Percentiles rank a stretch among this genome's conserved stretches.
Evolutionary conservation across 345 rosid species (phyloP).

Genomic region (Pistacia integerrima): DNA sequence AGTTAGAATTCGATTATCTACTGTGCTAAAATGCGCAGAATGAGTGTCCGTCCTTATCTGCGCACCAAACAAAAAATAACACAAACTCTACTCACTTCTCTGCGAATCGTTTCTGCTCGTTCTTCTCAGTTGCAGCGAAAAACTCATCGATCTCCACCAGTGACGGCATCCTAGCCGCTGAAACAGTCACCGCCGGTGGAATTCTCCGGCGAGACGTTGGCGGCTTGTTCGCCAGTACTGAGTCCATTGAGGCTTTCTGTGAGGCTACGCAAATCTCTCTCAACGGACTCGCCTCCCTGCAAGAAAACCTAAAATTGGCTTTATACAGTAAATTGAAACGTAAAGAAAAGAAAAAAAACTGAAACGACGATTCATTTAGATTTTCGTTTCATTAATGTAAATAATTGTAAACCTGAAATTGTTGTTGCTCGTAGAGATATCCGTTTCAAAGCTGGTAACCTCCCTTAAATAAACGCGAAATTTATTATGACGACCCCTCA

Average conservation of each 20-base stretch:
- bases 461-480: constrained; percentile 21
- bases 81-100: constrained; percentile 43
- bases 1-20: constrained; percentile 21
- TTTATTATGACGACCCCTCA: background rate
- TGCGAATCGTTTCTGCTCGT: constrained; percentile 47
- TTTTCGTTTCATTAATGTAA: constrained; percentile 5
- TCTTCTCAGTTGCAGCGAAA: constrained; percentile 51
- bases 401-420: constrained; percentile 31
- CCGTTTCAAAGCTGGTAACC: constrained; percentile 47
- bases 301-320: background rate
- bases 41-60: constrained; percentile 25
- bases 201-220: constrained; percentile 1
- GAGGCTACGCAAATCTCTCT: constrained; percentile 27
- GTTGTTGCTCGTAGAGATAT: constrained; percentile 40
- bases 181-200: background rate
- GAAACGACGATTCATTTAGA: constrained; percentile 1
- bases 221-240: constrained; percentile 5
- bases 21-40: constrained; percentile 28
- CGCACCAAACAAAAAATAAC: constrained; percentile 20
- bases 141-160: constrained; percentile 57
- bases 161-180: constrained; percentile 27
- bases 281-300: constrained; percentile 38
- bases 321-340: background rate
- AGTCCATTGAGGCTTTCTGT: constrained; percentile 28
- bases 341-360: background rate